phyloP scores from a whole-genome alignment of 371 early-diverging fungal species.

The Entomophthora muscae region DNA sequence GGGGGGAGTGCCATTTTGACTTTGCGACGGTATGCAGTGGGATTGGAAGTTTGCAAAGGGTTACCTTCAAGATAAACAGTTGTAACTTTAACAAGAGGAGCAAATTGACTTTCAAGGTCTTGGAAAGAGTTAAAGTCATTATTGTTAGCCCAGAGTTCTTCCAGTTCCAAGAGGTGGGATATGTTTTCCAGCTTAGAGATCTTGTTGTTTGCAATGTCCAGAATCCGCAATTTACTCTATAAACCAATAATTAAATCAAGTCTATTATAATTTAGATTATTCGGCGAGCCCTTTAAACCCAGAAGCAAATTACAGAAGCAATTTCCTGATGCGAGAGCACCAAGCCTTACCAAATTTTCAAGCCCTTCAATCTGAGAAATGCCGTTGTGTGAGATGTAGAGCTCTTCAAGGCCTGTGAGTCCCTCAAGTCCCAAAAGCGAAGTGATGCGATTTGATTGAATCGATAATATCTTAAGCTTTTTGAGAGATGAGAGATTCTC shows the following conservation, averaged over 20 bases:
- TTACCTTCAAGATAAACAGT: constrained; percentile 94
- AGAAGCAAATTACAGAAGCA: too few species aligned
- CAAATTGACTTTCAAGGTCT: constrained; percentile 57
- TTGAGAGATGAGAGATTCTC: constrained; percentile 26
- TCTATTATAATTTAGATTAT: neutral
- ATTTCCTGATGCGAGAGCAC: too few species aligned
- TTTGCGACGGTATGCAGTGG: constrained; percentile 73
- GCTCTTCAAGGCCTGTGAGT: constrained; percentile 53
- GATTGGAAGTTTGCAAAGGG: constrained; percentile 61
- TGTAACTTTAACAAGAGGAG: constrained; percentile 29
- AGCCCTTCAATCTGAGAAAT: constrained; percentile 59
- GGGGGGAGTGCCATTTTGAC: constrained; percentile 66
- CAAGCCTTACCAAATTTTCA: constrained; percentile 37
- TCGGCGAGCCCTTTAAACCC: too few species aligned
- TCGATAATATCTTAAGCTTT: constrained; percentile 59
- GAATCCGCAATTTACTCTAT: constrained; percentile 39
- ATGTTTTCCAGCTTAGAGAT: constrained; percentile 61
- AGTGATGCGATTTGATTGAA: constrained; percentile 61
- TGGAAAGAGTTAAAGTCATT: constrained; percentile 62
- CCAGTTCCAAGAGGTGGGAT: constrained; percentile 40
- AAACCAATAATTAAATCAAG: too few species aligned
- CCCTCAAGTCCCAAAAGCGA: constrained; percentile 55
- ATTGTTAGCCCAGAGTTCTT: constrained; percentile 80
- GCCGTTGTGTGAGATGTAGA: constrained; percentile 83
- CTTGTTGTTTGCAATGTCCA: constrained; percentile 75